Evolutionary conservation across 495 filamentous ascomycete species (phyloP).

Genomic region (Hypoxylon lienhwacheense): DNA sequence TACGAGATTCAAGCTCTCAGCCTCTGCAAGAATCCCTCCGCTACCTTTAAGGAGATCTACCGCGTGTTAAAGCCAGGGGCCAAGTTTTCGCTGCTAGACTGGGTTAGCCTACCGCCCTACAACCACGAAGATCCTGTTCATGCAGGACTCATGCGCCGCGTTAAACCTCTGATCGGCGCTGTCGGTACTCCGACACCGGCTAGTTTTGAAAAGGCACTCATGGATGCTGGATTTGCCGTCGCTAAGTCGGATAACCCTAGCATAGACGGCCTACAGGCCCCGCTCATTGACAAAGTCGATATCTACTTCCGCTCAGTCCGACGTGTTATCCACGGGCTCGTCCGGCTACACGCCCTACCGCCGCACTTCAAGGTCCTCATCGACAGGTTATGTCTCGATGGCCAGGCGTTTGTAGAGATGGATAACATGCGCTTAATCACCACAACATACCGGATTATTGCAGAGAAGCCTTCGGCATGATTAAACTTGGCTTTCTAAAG

Average conservation of each 20-base stretch:
- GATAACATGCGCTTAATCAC: constrained; percentile 61
- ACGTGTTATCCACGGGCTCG: constrained; percentile 55
- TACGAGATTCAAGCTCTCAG: constrained; percentile 67
- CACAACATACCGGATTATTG: constrained; percentile 64
- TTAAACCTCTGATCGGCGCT: constrained; percentile 65
- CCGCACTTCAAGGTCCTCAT: constrained; percentile 65
- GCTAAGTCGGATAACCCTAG: constrained; percentile 60
- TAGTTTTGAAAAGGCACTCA: constrained; percentile 54
- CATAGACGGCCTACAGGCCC: constrained; percentile 59
- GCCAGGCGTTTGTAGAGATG: constrained; percentile 65
- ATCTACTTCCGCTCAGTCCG: constrained; percentile 61
- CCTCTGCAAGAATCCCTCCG: constrained; percentile 58
- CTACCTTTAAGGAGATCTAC: constrained; percentile 58
- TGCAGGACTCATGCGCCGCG: constrained; percentile 59
- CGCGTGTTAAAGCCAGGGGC: constrained; percentile 62
- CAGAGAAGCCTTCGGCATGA: constrained; percentile 54
- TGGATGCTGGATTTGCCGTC: constrained; percentile 57
- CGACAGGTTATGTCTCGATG: constrained; percentile 62
- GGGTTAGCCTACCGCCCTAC: constrained; percentile 60
- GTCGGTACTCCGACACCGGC: constrained; percentile 63
- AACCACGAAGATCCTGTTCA: constrained; percentile 58
- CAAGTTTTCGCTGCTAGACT: constrained; percentile 60
- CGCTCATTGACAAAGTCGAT: constrained; percentile 63
- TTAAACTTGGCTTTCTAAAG: neutral
- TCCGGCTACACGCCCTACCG: constrained; percentile 56